These are phyloP conservation scores for Udeniomyces megalosporus DNA, from an alignment of 768 basidiomycete species.

Conservation along the genomic window DNA sequence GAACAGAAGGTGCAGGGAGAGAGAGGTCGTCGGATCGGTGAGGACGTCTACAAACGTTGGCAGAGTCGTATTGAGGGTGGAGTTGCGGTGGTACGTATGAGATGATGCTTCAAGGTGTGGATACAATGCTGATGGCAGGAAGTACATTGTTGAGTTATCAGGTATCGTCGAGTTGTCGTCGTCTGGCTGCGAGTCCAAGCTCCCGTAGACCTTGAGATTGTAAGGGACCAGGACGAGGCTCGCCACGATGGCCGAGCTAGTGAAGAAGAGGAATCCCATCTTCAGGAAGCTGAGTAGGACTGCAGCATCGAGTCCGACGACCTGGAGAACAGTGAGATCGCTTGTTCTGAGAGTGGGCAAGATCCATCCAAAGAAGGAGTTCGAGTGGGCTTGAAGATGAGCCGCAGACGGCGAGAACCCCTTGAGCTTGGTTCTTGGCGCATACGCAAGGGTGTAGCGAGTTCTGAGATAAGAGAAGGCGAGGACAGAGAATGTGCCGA, in stretches of 20 bases:
- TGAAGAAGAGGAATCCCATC: slow-evolving; percentile 83
- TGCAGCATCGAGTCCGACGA: slow-evolving; percentile 90
- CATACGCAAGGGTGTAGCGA: slow-evolving; percentile 76
- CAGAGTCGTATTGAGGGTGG: slow-evolving; percentile 30
- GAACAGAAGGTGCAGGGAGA: slow-evolving; percentile 76
- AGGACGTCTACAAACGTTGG: slow-evolving; percentile 49
- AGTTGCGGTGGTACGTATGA: slow-evolving; percentile 25
- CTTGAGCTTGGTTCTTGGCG: slow-evolving; percentile 85
- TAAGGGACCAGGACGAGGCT: slow-evolving; percentile 79
- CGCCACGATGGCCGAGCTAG: slow-evolving; percentile 66
- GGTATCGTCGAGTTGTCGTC: slow-evolving; percentile 21
- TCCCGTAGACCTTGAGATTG: slow-evolving; percentile 48
- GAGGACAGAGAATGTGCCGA: slow-evolving; percentile 67
- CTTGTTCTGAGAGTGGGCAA: slow-evolving; percentile 76
- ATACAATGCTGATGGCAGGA: not conserved
- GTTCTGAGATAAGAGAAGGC: slow-evolving; percentile 78
- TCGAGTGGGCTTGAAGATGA: slow-evolving; percentile 51
- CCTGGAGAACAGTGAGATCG: slow-evolving; percentile 85
- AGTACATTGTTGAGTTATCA: slow-evolving; percentile 4
- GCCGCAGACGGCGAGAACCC: slow-evolving; percentile 95
- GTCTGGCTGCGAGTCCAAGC: slow-evolving; percentile 34
- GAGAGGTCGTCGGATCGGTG: slow-evolving; percentile 70
- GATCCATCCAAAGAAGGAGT: slow-evolving; percentile 79
- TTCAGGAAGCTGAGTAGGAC: slow-evolving; percentile 92
- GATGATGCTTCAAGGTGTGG: not conserved